A percentile compares a stretch with the other conserved stretches of the same genome.
Conservation (phyloP, 2,329 filamentous ascomycete genomes). For the Onygenales sp. region DNA sequence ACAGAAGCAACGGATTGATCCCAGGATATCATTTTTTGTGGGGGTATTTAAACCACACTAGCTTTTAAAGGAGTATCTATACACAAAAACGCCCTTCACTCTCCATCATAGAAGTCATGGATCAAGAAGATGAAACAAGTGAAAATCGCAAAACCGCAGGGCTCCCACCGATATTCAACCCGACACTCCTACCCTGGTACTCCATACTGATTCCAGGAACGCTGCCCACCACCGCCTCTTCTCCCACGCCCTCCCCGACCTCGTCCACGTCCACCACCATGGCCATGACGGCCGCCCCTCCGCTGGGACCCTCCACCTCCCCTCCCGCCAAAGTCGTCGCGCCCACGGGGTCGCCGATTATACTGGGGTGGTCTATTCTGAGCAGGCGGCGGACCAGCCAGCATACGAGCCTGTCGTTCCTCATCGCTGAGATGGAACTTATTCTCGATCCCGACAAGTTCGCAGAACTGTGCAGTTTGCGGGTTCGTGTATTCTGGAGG, state of each 20-base stretch:
- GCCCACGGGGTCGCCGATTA: slow-evolving; percentile 6
- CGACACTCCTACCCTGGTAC: too few relatives aligned
- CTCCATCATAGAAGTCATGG: background rate
- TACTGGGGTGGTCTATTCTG: slow-evolving; percentile 11
- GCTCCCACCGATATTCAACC: too few relatives aligned
- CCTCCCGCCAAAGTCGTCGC: slow-evolving; percentile 2
- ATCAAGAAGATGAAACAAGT: too few relatives aligned
- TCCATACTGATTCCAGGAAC: too few relatives aligned
- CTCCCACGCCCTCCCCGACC: slow-evolving; percentile 3
- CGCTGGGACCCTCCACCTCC: slow-evolving; percentile 11
- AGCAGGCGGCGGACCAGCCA: slow-evolving; percentile 45
- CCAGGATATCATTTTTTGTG: too few relatives aligned
- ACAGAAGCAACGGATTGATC: too few relatives aligned
- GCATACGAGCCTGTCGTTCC: slow-evolving; percentile 53
- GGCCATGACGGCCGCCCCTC: slow-evolving; percentile 6
- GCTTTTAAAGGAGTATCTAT: background rate
- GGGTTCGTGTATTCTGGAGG: slow-evolving; percentile 78
- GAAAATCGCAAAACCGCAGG: too few relatives aligned
- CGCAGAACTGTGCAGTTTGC: slow-evolving; percentile 75
- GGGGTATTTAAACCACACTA: too few relatives aligned
- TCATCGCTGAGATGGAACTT: slow-evolving; percentile 63
- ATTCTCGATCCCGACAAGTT: slow-evolving; percentile 67
- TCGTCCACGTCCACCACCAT: slow-evolving; percentile 5
- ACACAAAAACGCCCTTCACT: background rate
- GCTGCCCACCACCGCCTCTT: background rate